These are phyloP conservation scores for Lupinus albus DNA, from an alignment of 306 rosid species.

Conservation along the genomic window DNA sequence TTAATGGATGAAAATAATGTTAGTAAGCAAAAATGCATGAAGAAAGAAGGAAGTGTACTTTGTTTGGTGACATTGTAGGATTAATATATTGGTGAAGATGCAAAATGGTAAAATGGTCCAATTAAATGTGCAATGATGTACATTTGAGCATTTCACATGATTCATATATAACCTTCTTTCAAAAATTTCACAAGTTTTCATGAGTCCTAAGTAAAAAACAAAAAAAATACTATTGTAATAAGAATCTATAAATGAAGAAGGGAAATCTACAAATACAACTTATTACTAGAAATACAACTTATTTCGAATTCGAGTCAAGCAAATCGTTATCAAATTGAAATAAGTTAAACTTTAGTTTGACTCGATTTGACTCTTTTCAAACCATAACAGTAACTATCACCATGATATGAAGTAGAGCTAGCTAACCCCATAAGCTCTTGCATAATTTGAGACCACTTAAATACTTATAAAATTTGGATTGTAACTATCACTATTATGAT, in stretches of 20 bases:
- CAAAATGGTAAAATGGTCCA: slow-evolving; percentile 20
- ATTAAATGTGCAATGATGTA: slow-evolving; percentile 64
- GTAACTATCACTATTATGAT: too few relatives aligned
- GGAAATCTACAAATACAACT: slow-evolving; percentile 29
- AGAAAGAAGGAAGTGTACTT: slow-evolving; percentile 20
- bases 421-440: too few relatives aligned
- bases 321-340: too few relatives aligned
- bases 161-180: slow-evolving; percentile 63
- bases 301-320: too few relatives aligned
- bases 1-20: slow-evolving; percentile 27
- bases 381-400: too few relatives aligned
- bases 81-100: slow-evolving; percentile 24
- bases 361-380: too few relatives aligned
- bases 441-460: too few relatives aligned
- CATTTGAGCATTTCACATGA: slow-evolving; percentile 80
- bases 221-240: neutral
- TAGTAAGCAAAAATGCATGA: neutral
- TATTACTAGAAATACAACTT: too few relatives aligned
- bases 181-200: slow-evolving; percentile 65
- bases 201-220: slow-evolving; percentile 39
- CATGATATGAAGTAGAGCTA: too few relatives aligned
- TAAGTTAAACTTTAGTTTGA: too few relatives aligned
- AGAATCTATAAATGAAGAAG: slow-evolving; percentile 41
- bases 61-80: slow-evolving; percentile 8
- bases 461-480: too few relatives aligned